Percentiles rank a stretch among this genome's conserved stretches.
Conservation (phyloP, 2,329 filamentous ascomycete genomes). For the Geosmithia flava region DNA sequence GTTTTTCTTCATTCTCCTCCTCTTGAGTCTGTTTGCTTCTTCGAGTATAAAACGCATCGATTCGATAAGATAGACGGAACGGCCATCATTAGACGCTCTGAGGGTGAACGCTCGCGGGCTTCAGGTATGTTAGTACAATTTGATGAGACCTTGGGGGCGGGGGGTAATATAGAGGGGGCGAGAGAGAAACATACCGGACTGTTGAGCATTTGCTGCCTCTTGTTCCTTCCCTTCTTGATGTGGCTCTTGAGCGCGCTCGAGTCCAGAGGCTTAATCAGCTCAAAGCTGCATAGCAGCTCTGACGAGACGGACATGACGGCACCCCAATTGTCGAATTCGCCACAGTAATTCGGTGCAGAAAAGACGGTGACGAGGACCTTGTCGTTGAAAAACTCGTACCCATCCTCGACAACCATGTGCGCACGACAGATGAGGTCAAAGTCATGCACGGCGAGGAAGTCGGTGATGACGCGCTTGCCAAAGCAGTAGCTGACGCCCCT, state of each 20-base stretch:
- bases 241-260: slow-evolving; percentile 94
- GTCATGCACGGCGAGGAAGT: slow-evolving; percentile 88
- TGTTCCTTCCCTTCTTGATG: slow-evolving; percentile 95
- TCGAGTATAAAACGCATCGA: no score
- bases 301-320: slow-evolving; percentile 96
- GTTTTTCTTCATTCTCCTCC: no score
- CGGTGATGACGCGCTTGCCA: slow-evolving; percentile 94
- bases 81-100: slow-evolving; percentile 27
- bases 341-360: slow-evolving; percentile 95
- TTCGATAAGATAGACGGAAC: no score
- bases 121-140: slow-evolving; percentile 2
- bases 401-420: slow-evolving; percentile 98
- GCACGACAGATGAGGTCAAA: slow-evolving; percentile 95
- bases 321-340: slow-evolving; percentile 98
- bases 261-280: slow-evolving; percentile 90
- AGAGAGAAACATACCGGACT: slow-evolving; percentile 62
- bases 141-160: neutral
- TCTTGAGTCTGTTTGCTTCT: no score
- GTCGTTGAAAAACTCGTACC: slow-evolving; percentile 98
- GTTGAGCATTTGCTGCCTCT: slow-evolving; percentile 89
- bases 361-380: slow-evolving; percentile 93
- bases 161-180: no score
- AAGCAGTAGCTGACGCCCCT: slow-evolving; percentile 97
- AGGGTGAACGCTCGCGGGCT: slow-evolving; percentile 43
- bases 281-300: slow-evolving; percentile 92